A percentile compares a stretch with the other conserved stretches of the same genome.
Conservation (phyloP, 2,329 filamentous ascomycete genomes). For the Trematosphaeria pertusa region DNA sequence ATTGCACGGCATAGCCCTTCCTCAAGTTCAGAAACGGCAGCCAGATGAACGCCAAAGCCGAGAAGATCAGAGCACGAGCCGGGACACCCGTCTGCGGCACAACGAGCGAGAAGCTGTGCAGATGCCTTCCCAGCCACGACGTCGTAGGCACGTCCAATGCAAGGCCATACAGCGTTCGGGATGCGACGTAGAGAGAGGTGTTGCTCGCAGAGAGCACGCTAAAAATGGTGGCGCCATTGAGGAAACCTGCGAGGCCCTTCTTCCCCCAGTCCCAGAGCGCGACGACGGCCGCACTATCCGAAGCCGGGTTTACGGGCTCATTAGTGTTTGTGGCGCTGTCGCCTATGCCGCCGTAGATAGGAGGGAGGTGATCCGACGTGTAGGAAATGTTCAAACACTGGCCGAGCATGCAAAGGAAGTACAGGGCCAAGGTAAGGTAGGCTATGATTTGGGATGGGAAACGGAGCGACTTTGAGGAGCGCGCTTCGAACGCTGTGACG, state of each 20-base stretch:
- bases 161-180: conserved; percentile 8
- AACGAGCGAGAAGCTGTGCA: conserved; percentile 3
- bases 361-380: neutral
- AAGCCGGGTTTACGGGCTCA: neutral
- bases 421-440: neutral
- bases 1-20: neutral
- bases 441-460: conserved; percentile 1
- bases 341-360: conserved; percentile 7
- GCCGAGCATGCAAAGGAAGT: conserved; percentile 1
- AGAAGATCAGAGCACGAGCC: neutral
- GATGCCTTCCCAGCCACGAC: neutral
- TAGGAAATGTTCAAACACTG: conserved; percentile 4
- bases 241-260: conserved; percentile 4
- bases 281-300: conserved; percentile 1
- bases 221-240: conserved; percentile 10
- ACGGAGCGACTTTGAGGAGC: neutral
- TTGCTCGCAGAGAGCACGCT: conserved; percentile 8
- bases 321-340: conserved; percentile 4
- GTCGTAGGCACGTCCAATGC: conserved; percentile 5
- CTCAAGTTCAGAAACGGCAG: neutral
- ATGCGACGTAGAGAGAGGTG: conserved; percentile 5
- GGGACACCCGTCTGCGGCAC: conserved; percentile 2
- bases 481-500: conserved; percentile 1
- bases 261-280: conserved; percentile 6
- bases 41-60: conserved; percentile 1